A percentile compares a stretch with the other conserved stretches of the same genome.
phyloP scores from a whole-genome alignment of 805 yeast species.

The Candida silvatica region DNA sequence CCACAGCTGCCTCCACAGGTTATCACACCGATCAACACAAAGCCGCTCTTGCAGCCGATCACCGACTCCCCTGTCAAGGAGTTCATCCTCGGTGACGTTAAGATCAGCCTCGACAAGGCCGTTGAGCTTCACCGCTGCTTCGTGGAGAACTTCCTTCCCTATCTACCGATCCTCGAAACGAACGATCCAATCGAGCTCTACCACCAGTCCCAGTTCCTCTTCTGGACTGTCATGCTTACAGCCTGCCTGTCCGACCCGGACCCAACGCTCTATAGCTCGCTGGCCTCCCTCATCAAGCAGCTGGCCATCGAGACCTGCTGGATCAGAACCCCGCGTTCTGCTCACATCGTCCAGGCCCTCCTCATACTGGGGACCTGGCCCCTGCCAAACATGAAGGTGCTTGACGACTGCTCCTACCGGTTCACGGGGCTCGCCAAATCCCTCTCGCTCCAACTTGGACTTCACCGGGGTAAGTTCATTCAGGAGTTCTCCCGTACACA shows the following conservation, averaged over 20 bases:
- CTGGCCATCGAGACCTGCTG: conserved; percentile 88
- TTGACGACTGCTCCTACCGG: conserved; percentile 87
- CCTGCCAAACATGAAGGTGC: conserved; percentile 80
- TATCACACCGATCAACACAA: conserved; percentile 12
- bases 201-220: conserved; percentile 73
- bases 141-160: conserved; percentile 59
- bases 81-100: conserved; percentile 70
- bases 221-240: conserved; percentile 86
- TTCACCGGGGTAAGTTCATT: conserved; percentile 87
- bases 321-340: conserved; percentile 87
- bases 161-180: conserved; percentile 70
- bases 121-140: conserved; percentile 64
- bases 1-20: conserved; percentile 7
- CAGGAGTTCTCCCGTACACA: conserved; percentile 87
- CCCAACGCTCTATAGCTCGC: conserved; percentile 67
- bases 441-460: conserved; percentile 76
- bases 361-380: conserved; percentile 88
- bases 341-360: conserved; percentile 87
- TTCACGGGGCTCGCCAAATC: conserved; percentile 83
- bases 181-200: conserved; percentile 67
- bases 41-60: conserved; percentile 8
- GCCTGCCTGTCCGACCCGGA: conserved; percentile 84
- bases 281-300: conserved; percentile 74
- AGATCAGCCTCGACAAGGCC: conserved; percentile 58
- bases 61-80: conserved; percentile 36